These are phyloP conservation scores for Salvia rosmarinus DNA, from an alignment of 257 asterid genomes.

Conservation along the genomic window DNA sequence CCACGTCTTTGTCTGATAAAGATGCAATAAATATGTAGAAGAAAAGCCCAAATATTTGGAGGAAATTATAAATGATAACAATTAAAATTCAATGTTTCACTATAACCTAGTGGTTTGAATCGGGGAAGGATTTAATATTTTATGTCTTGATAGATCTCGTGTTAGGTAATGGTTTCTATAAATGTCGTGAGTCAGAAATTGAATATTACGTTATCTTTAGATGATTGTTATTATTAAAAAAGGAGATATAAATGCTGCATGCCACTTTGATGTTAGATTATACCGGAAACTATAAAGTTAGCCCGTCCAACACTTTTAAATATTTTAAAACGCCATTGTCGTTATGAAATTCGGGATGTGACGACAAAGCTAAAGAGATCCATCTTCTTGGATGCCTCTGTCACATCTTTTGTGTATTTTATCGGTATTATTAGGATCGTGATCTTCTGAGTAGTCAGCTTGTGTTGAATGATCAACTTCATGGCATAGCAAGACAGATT, in stretches of 20 bases:
- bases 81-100: background rate
- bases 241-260: background rate
- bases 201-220: background rate
- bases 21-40: background rate
- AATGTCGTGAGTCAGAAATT: background rate
- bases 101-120: background rate
- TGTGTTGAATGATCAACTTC: too few species aligned
- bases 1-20: conserved; percentile 26
- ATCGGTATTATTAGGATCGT: too few species aligned
- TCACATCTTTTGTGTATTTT: too few species aligned
- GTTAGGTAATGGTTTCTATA: background rate
- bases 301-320: background rate
- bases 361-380: too few species aligned
- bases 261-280: background rate
- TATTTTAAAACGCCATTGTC: background rate
- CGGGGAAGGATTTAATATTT: background rate
- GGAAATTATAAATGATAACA: background rate
- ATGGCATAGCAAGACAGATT: too few species aligned
- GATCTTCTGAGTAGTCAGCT: too few species aligned
- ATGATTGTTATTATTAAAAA: background rate
- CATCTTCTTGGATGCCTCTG: too few species aligned
- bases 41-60: background rate
- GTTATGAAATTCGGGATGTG: too few species aligned
- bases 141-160: background rate
- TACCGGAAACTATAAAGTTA: background rate